These are phyloP conservation scores for Nicotiana benthamiana DNA, from an alignment of 257 asterid species.

Conservation along the genomic window DNA sequence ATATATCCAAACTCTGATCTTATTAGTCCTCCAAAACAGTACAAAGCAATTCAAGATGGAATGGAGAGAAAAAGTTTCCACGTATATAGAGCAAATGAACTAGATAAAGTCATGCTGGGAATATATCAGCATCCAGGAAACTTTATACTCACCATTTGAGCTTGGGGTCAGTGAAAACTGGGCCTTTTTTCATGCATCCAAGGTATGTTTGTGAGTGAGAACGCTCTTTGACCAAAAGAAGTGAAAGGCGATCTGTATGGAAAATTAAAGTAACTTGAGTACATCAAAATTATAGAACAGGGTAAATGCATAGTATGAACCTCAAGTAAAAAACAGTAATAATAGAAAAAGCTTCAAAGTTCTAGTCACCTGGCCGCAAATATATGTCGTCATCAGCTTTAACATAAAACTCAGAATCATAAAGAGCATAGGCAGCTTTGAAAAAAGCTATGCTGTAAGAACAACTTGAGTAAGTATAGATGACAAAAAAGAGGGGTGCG, in stretches of 20 bases:
- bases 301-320: constrained; percentile 13
- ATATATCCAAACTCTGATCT: background rate
- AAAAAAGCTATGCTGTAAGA: constrained; percentile 79
- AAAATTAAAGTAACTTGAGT: background rate
- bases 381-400: constrained; percentile 98
- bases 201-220: constrained; percentile 90
- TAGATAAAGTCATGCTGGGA: background rate
- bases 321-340: background rate
- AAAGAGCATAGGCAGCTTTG: constrained; percentile 94
- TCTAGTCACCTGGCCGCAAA: constrained; percentile 72
- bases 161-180: constrained; percentile 89
- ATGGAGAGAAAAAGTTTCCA: background rate
- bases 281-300: constrained; percentile 6
- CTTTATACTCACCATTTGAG: constrained; percentile 74
- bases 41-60: background rate
- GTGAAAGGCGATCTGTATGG: constrained; percentile 74
- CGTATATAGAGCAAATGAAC: background rate
- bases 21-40: background rate
- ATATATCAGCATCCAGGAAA: background rate
- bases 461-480: constrained; percentile 21
- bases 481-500: background rate
- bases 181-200: constrained; percentile 98
- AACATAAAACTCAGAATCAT: constrained; percentile 87
- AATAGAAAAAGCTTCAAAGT: constrained; percentile 7
- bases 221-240: constrained; percentile 94